phyloP scores from a whole-genome alignment of 805 yeast genomes.

The Wickerhamomyces sydowiorum region DNA sequence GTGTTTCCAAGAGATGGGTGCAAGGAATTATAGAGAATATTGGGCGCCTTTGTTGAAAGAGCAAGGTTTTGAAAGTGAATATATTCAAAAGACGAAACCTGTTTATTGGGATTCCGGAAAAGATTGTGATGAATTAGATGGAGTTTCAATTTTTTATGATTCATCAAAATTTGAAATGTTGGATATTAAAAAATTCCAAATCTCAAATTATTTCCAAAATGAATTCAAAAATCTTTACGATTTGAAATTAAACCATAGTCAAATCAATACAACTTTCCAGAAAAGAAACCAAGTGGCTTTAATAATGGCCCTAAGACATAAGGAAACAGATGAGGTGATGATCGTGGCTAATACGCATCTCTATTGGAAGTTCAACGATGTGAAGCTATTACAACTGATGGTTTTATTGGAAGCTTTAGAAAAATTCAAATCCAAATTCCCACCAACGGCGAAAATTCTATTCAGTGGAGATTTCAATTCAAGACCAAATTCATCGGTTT shows the following conservation, averaged over 20 bases:
- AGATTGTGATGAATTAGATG: conserved; percentile 42
- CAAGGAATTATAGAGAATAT: conserved; percentile 29
- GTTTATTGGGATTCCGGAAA: conserved; percentile 42
- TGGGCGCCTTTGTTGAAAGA: conserved; percentile 32
- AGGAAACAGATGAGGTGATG: conserved; percentile 30
- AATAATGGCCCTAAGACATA: conserved; percentile 43
- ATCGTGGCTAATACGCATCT: conserved; percentile 55
- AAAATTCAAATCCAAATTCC: conserved; percentile 23
- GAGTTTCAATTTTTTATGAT: conserved; percentile 52
- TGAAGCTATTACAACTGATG: conserved; percentile 48
- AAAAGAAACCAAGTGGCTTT: conserved; percentile 53
- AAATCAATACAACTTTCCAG: conserved; percentile 30
- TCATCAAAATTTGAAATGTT: conserved; percentile 37
- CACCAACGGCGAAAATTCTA: conserved; percentile 29
- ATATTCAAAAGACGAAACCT: conserved; percentile 45
- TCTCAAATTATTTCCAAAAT: conserved; percentile 15
- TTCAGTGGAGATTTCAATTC: conserved; percentile 58
- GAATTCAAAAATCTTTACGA: conserved; percentile 6
- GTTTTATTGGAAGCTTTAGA: conserved; percentile 31
- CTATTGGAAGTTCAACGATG: conserved; percentile 55
- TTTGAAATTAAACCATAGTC: conserved; percentile 5
- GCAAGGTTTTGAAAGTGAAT: conserved; percentile 40
- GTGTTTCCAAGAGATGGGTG: conserved; percentile 54
- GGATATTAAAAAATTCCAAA: conserved; percentile 27
- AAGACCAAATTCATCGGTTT: conserved; percentile 41